Conservation (phyloP, 495 filamentous ascomycete species). For the Extremus antarcticus region DNA sequence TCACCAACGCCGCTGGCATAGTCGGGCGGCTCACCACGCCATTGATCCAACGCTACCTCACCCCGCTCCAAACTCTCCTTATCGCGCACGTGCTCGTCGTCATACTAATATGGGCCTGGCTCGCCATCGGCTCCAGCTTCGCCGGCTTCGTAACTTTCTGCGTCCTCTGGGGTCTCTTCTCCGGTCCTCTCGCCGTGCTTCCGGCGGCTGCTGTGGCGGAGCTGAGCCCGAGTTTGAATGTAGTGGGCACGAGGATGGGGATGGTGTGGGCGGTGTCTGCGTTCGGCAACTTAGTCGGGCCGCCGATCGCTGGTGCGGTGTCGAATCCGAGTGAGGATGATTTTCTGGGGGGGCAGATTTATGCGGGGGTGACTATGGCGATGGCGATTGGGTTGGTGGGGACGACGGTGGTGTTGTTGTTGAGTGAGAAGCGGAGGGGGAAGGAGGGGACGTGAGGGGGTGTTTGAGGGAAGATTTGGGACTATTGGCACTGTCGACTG, state of each 20-base stretch:
- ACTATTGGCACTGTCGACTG: no score
- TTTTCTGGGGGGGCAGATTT: neutral
- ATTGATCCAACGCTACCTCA: slow-evolving; percentile 45
- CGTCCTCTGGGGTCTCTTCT: slow-evolving; percentile 52
- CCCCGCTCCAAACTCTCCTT: slow-evolving; percentile 46
- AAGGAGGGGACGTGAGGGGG: no score
- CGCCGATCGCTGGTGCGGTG: neutral
- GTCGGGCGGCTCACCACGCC: slow-evolving; percentile 54
- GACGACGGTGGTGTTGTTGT: neutral
- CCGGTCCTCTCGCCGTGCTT: slow-evolving; percentile 46
- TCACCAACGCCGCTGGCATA: slow-evolving; percentile 40
- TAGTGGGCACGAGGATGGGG: neutral
- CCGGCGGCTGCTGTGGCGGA: neutral
- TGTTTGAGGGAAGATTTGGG: no score
- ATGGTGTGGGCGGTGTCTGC: neutral
- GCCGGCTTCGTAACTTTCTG: slow-evolving; percentile 44
- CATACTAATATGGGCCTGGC: slow-evolving; percentile 43
- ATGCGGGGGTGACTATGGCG: neutral
- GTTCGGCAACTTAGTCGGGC: neutral
- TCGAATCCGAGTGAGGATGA: neutral
- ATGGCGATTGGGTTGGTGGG: neutral
- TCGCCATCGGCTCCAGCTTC: slow-evolving; percentile 36
- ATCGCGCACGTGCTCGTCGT: slow-evolving; percentile 26
- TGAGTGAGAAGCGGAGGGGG: neutral
- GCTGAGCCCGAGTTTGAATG: neutral